Conservation (phyloP, 257 asterid species). For the Fraxinus americana region DNA sequence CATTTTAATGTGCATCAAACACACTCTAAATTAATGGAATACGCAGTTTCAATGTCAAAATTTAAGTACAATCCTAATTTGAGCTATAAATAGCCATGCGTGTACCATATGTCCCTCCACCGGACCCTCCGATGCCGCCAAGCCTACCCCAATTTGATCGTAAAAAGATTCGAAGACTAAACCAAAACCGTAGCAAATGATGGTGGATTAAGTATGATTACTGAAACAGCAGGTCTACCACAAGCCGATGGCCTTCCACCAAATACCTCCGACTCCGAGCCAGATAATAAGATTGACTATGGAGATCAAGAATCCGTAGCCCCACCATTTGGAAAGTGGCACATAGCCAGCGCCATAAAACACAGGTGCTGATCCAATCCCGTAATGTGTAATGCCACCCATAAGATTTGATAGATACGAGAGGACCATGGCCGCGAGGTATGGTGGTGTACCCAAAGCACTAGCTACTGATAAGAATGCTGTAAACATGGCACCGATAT, state of each 20-base stretch:
- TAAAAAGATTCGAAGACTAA: not conserved
- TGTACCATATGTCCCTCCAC: not conserved
- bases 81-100: too few species aligned
- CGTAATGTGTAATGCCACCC: slow-evolving; percentile 94
- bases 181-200: slow-evolving; percentile 6
- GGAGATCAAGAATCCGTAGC: slow-evolving; percentile 76
- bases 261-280: slow-evolving; percentile 92
- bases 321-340: slow-evolving; percentile 89
- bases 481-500: slow-evolving; percentile 97
- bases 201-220: not conserved
- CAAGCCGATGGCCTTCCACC: slow-evolving; percentile 97
- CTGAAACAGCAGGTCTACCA: slow-evolving; percentile 47
- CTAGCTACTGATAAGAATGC: slow-evolving; percentile 91
- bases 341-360: slow-evolving; percentile 90
- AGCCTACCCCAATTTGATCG: not conserved
- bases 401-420: slow-evolving; percentile 82
- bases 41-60: too few species aligned
- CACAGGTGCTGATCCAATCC: slow-evolving; percentile 89
- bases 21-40: too few species aligned
- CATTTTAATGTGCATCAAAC: too few species aligned
- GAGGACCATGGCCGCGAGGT: slow-evolving; percentile 77
- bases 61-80: too few species aligned
- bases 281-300: slow-evolving; percentile 77
- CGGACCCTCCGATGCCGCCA: slow-evolving; percentile 6
- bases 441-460: slow-evolving; percentile 92